Base-by-base conservation (phyloP, 371 early-diverging fungal genomes). In the Blakeslea trispora region DNA sequence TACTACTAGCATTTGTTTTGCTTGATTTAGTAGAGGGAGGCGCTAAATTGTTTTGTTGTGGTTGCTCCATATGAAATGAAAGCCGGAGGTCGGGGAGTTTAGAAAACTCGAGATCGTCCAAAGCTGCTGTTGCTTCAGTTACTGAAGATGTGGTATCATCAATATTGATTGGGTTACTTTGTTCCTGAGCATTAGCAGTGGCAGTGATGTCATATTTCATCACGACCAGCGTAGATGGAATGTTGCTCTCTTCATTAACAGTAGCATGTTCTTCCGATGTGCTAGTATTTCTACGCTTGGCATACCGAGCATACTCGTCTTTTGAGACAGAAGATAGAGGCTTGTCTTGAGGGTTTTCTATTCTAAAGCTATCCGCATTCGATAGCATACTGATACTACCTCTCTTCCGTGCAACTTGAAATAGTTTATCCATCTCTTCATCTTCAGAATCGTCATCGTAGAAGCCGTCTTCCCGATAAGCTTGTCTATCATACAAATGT, bases 361-460 rank as follows among this genome's bases (percentile, higher is more conserved):
- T 50, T 48, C 63, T 61, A 45, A 69, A 64, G 18, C 66, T 71
- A 22, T 73, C 74, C 8, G 66, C 54, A 28, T 75, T 69, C 4
- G 77, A 77, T 11, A 77, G 39, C 74, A 77, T 73, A 28, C 77
- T 77, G 24, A 77, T 59, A 41, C 77, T 77, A 15, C 74, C 74
- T 8, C 77, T 67, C 46, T 77, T 77, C 40, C 71, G 62, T 11
- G 73, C 69, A 6, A 61, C 57, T 19, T 53, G 55, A 34, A 52
- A 57, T 11, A 59, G 55, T n/a, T 52, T 45, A 32, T 52, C 49
- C 42, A 59, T 56, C 17, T 44, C 37, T 13, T 53, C 39, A 17
- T 70, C 61, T 42, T 53, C 51, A 15, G 50, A 55, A 22, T 47
- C 42, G 6, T 57, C 49, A 3, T 41, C 15, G 22, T 54, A 56